Evolutionary conservation across 352 stramenopile species (phyloP), one percentile per base, ranked within the genome.

Genomic region (Blastocystis hominis): DNA sequence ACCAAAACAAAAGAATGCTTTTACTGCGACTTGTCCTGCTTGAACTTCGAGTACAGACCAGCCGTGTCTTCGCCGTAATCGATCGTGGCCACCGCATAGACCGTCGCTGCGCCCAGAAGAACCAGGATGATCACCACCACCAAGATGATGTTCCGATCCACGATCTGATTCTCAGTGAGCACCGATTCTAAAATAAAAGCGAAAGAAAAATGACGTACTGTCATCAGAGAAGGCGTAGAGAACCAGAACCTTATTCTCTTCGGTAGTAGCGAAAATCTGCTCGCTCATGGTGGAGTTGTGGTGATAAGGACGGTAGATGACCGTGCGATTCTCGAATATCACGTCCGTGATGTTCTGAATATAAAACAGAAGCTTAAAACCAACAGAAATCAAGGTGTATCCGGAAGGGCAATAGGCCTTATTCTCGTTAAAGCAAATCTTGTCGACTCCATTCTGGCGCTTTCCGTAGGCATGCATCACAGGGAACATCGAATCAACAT

Each of bases 11-110:
- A 80, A 44, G 30, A 36, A 76, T 30, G 24, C 50, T 42, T 50
- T 47, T 64, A 64, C 70, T 80, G 70, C 2, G 70, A 63, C 46
- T 80, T 80, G 36, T 80, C 70, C 24, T 80, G 70, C 70, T 80
- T 80, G 38, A 50, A 80, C 30, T 80, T 80, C 4, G 70, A 80
- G 42, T 80, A 80, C 46, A 80, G 24, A 63, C 70, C 70, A 42
- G 70, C 70, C 36, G 44, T 64, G 20, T 80, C 70, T 20, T 80
- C 70, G 20, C 70, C 70, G 44, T 80, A 80, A 42, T 80, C 70
- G 54, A 80, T 80, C 15, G 70, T 80, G 3, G 70, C 70, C 46
- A 80, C 70, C 36, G 50, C 70, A 0, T 61, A 20, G 20, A 80
- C 70, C 30, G 70, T 54, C 30, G 70, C 70, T 20, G 44, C 70